phyloP scores from a whole-genome alignment of 1,139 yeast species.

The Komagataea norvegica region DNA sequence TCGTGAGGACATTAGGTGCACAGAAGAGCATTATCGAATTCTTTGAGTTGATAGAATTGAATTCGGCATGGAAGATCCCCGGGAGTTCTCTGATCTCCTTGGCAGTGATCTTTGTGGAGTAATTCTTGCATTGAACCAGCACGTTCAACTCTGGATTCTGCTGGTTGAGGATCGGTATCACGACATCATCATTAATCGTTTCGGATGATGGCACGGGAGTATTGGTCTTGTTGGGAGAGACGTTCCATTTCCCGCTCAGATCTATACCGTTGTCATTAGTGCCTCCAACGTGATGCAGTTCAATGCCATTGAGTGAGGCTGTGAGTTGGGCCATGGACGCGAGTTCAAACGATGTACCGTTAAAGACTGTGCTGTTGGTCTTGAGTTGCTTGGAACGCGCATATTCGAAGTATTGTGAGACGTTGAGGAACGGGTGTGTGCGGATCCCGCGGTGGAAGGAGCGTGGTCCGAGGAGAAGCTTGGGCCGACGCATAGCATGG shows the following conservation, averaged over 20 bases:
- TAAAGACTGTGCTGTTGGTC: conserved; percentile 46
- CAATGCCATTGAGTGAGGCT: conserved; percentile 35
- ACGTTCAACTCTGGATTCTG: conserved; percentile 27
- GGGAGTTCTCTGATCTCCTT: conserved; percentile 52
- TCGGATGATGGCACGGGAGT: background rate
- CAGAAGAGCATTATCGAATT: conserved; percentile 42
- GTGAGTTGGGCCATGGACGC: conserved; percentile 46
- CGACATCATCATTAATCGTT: conserved; percentile 22
- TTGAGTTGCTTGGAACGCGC: conserved; percentile 28
- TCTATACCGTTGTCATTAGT: conserved; percentile 73
- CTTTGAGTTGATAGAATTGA: conserved; percentile 27
- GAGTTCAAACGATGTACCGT: conserved; percentile 69
- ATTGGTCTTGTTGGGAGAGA: conserved; percentile 25
- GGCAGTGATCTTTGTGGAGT: conserved; percentile 44
- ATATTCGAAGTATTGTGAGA: conserved; percentile 28
- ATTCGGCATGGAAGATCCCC: conserved; percentile 49
- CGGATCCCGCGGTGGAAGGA: conserved; percentile 1
- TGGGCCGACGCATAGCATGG: no score
- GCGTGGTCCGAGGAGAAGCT: background rate
- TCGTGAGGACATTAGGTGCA: conserved; percentile 57
- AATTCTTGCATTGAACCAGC: conserved; percentile 57
- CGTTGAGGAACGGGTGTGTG: conserved; percentile 8
- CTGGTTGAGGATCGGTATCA: conserved; percentile 27
- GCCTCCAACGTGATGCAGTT: conserved; percentile 52
- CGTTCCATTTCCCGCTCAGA: conserved; percentile 56